Conservation (phyloP, 352 stramenopile species). For the Pythium rhizo-oryzae region DNA sequence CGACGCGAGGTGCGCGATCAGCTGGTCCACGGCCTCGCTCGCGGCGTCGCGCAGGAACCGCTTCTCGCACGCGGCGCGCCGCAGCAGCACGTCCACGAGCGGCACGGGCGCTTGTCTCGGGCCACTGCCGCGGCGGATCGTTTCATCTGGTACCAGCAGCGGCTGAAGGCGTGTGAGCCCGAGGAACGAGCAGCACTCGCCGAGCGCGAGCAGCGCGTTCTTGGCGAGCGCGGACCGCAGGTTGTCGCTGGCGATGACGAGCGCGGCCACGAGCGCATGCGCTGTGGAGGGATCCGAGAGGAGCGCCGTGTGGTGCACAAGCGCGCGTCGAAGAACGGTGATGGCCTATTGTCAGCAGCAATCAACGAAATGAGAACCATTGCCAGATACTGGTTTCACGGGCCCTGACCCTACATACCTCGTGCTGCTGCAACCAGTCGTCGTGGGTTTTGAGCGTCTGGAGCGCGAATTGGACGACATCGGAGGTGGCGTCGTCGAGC, state of each 20-base stretch:
- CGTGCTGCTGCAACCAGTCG: slow-evolving; percentile 70
- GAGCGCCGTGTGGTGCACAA: slow-evolving; percentile 53
- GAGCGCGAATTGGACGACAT: slow-evolving; percentile 21
- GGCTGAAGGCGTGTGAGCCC: slow-evolving; percentile 21
- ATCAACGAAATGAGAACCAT: background rate
- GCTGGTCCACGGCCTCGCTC: slow-evolving; percentile 37
- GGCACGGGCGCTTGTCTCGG: background rate
- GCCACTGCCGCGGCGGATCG: too few species aligned
- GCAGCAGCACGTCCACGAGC: slow-evolving; percentile 56
- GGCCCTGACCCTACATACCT: slow-evolving; percentile 23
- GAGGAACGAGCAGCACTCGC: slow-evolving; percentile 63
- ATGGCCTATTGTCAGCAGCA: slow-evolving; percentile 34
- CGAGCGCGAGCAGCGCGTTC: slow-evolving; percentile 65
- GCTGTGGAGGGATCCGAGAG: slow-evolving; percentile 30
- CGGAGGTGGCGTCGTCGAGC: slow-evolving; percentile 13
- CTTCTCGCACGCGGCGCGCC: slow-evolving; percentile 73
- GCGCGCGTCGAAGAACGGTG: slow-evolving; percentile 44
- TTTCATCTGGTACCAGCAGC: slow-evolving; percentile 2
- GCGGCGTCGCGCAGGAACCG: slow-evolving; percentile 70
- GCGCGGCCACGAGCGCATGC: slow-evolving; percentile 32
- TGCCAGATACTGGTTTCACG: background rate
- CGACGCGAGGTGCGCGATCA: slow-evolving; percentile 45
- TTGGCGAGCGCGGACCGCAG: slow-evolving; percentile 71
- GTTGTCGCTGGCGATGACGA: slow-evolving; percentile 58
- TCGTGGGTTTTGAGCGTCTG: slow-evolving; percentile 35